Conservation (phyloP, 2,329 filamentous ascomycete genomes). For the Colletotrichum lindemuthianum region DNA sequence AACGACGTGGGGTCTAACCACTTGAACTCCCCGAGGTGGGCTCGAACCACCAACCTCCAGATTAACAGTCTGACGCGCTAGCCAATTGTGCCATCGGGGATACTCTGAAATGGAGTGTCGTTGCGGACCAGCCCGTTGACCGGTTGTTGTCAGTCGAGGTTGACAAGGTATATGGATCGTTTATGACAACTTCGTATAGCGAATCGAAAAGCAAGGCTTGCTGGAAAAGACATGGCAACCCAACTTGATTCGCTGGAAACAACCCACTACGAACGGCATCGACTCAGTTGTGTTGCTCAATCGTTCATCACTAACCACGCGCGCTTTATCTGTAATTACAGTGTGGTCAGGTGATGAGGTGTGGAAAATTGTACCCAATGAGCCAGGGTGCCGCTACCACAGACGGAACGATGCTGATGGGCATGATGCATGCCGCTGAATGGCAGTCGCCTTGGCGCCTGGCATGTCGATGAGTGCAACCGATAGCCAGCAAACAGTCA, state of each 20-base stretch:
- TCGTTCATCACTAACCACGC: no score
- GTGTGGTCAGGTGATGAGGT: no score
- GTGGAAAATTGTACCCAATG: no score
- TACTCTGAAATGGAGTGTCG: background rate
- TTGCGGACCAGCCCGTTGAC: background rate
- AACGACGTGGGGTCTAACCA: constrained; percentile 17
- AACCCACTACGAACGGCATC: no score
- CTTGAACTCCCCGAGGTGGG: constrained; percentile 30
- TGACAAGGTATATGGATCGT: constrained; percentile 16
- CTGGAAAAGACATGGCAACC: no score
- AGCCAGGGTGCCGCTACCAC: background rate
- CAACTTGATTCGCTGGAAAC: no score
- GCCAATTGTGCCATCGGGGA: constrained; percentile 37
- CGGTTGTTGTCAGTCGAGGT: fast-evolving
- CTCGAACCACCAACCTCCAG: constrained; percentile 37
- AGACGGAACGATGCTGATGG: constrained; percentile 16
- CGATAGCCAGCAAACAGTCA: constrained; percentile 15
- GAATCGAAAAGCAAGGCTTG: background rate
- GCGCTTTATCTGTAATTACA: no score
- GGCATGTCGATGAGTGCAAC: constrained; percentile 14
- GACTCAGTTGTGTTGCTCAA: no score
- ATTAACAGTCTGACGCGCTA: constrained; percentile 37
- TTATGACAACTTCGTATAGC: background rate
- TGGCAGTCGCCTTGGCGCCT: constrained; percentile 10
- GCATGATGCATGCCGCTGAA: constrained; percentile 16